Percentiles rank a stretch among this genome's conserved stretches.
These are phyloP conservation scores for Schoenoplectus triqueter DNA, from an alignment of 202 grass and related monocot species.

Conservation along the genomic window DNA sequence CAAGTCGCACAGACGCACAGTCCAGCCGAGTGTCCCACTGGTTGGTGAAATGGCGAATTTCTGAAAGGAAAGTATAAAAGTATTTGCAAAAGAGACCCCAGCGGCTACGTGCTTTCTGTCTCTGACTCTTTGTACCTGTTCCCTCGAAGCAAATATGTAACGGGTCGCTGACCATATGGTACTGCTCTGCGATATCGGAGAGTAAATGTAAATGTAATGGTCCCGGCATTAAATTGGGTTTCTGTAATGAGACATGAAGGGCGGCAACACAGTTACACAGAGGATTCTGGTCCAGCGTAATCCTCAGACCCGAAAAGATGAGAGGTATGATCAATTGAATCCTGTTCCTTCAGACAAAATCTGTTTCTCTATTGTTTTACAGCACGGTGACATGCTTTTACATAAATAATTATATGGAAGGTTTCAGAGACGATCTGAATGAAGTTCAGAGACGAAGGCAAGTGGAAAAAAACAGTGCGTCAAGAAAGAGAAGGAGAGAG, in stretches of 20 bases:
- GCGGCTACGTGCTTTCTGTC: background rate
- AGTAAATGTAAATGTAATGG: background rate
- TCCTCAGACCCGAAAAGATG: background rate
- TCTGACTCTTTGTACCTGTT: background rate
- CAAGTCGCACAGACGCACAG: background rate
- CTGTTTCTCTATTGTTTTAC: background rate
- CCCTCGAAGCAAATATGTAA: background rate
- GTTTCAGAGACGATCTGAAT: background rate
- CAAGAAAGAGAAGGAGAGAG: conserved; percentile 4
- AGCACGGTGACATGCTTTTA: background rate
- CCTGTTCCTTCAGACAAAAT: background rate
- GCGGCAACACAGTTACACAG: background rate
- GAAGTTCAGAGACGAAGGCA: background rate
- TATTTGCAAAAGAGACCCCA: conserved; percentile 18
- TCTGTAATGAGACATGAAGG: background rate
- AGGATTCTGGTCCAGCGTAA: conserved; percentile 14
- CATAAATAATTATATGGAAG: background rate
- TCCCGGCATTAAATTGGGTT: background rate
- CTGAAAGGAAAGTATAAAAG: background rate
- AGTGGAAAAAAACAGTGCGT: conserved; percentile 17
- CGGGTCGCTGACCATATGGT: background rate
- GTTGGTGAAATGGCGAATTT: conserved; percentile 36
- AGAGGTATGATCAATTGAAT: background rate
- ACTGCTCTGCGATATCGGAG: background rate
- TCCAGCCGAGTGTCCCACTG: conserved; percentile 23